A percentile compares a stretch with the other conserved stretches of the same genome.
These are phyloP conservation scores for Aspergillus terreus DNA, from an alignment of 2,329 filamentous ascomycete genomes.

Conservation along the genomic window DNA sequence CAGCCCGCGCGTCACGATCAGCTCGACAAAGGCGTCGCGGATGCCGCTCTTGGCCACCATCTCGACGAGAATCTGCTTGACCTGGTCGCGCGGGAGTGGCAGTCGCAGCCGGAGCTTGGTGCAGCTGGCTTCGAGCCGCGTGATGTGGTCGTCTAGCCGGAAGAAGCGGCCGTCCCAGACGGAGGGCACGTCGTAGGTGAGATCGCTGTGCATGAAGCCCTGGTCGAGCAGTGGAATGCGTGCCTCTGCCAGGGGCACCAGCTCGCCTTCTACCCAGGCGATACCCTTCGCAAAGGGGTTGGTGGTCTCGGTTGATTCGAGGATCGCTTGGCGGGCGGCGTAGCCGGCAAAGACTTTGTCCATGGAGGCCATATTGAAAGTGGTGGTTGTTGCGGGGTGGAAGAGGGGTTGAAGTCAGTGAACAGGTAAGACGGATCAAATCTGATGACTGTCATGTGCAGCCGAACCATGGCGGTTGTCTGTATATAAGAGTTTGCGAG, in stretches of 20 bases:
- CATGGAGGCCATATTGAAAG: conserved; percentile 42
- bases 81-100: conserved; percentile 39
- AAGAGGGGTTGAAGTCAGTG: neutral
- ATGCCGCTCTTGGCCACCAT: conserved; percentile 49
- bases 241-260: conserved; percentile 44
- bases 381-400: neutral
- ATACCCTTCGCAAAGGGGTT: conserved; percentile 44
- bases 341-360: conserved; percentile 41
- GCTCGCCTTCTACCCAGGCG: conserved; percentile 46
- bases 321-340: conserved; percentile 23
- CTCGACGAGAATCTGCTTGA: conserved; percentile 39
- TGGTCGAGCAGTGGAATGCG: conserved; percentile 51
- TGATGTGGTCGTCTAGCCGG: conserved; percentile 49
- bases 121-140: conserved; percentile 44
- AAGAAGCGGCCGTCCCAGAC: conserved; percentile 54
- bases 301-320: conserved; percentile 34
- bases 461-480: too few relatives aligned
- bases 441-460: too few relatives aligned
- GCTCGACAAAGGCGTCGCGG: conserved; percentile 48
- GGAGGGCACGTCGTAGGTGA: conserved; percentile 52
- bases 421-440: too few relatives aligned
- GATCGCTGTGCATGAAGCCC: conserved; percentile 51
- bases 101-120: conserved; percentile 45
- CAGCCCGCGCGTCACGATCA: conserved; percentile 51
- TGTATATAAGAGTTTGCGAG: neutral